Evolutionary conservation across 257 asterid genomes (phyloP).

Genomic region (Nicotiana knightiana): DNA sequence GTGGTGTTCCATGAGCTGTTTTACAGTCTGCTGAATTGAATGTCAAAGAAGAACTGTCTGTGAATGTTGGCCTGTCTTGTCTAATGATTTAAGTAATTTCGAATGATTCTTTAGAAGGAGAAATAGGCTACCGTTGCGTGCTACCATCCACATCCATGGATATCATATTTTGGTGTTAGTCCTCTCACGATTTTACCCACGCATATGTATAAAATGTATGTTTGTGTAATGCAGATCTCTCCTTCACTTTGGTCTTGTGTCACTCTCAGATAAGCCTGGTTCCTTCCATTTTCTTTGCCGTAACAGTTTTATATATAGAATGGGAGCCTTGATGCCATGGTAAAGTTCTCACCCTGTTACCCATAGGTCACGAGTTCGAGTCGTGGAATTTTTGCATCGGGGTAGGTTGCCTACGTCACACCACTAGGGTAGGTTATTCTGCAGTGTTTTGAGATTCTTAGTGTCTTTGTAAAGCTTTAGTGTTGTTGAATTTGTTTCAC

Average conservation of each 20-base stretch:
- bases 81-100: background rate
- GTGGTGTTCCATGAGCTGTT: background rate
- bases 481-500: background rate
- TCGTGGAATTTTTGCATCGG: too few relatives aligned
- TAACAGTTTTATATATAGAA: background rate
- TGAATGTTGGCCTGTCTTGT: background rate
- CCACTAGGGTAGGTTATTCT: background rate
- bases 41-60: background rate
- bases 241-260: background rate
- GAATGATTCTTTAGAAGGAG: background rate
- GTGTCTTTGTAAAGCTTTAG: background rate
- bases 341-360: too few relatives aligned
- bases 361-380: too few relatives aligned
- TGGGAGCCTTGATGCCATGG: too few relatives aligned
- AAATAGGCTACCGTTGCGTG: background rate
- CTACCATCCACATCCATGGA: background rate
- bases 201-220: background rate
- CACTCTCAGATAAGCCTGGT: background rate
- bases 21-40: background rate
- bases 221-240: background rate
- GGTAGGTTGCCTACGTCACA: too few relatives aligned
- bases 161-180: background rate
- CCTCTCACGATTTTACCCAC: background rate
- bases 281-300: background rate
- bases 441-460: background rate